These are phyloP conservation scores for Oxytropis ochrocephala DNA, from an alignment of 306 rosid genomes.

Conservation along the genomic window DNA sequence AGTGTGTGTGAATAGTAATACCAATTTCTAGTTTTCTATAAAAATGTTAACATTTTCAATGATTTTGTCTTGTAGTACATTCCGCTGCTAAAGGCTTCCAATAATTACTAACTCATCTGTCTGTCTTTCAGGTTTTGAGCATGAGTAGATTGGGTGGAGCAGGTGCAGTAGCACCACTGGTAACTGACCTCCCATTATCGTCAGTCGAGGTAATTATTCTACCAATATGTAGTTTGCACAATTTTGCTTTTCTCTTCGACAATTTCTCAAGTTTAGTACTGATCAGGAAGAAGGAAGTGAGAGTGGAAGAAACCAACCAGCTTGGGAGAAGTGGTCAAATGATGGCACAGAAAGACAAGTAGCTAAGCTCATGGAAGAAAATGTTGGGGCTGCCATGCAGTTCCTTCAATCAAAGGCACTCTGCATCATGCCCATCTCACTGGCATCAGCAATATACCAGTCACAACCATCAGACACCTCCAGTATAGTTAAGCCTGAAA, in stretches of 20 bases:
- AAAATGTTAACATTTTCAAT: neutral
- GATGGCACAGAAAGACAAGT: conserved; percentile 90
- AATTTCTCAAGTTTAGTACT: conserved; percentile 1
- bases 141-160: conserved; percentile 99
- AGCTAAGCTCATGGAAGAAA: conserved; percentile 93
- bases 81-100: neutral
- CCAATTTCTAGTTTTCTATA: neutral
- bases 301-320: conserved; percentile 80
- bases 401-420: conserved; percentile 92
- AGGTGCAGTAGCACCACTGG: conserved; percentile 96
- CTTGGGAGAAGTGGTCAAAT: conserved; percentile 94
- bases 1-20: neutral
- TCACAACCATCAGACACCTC: conserved; percentile 80
- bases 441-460: conserved; percentile 88
- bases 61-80: conserved; percentile 9
- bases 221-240: neutral
- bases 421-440: conserved; percentile 90
- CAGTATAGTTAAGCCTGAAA: conserved; percentile 71
- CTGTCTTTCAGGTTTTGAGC: conserved; percentile 78
- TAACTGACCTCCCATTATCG: conserved; percentile 84
- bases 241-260: neutral
- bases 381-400: conserved; percentile 94
- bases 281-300: conserved; percentile 76
- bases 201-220: conserved; percentile 71
- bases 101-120: conserved; percentile 5